Conservation (phyloP, 257 asterid species). For the Cordia subcordata region DNA sequence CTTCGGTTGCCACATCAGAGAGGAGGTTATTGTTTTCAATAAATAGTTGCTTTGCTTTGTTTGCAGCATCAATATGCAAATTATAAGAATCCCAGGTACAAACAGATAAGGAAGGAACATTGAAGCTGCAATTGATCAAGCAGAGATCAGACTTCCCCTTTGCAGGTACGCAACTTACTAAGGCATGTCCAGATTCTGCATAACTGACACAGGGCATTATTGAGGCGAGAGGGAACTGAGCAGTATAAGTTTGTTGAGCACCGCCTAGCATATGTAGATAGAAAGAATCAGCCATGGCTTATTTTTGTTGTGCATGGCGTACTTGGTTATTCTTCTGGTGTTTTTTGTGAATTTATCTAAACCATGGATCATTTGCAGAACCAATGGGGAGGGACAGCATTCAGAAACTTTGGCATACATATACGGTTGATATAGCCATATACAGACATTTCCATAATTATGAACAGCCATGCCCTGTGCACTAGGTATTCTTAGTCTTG, state of each 20-base stretch:
- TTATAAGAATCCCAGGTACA: conserved; percentile 54
- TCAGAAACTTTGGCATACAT: conserved; percentile 85
- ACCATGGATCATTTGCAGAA: conserved; percentile 66
- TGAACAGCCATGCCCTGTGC: conserved; percentile 73
- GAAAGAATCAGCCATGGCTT: conserved; percentile 86
- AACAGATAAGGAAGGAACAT: conserved; percentile 59
- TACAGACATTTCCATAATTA: conserved; percentile 72
- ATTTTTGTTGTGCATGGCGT: conserved; percentile 79
- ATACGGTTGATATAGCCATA: conserved; percentile 75
- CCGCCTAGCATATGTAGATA: conserved; percentile 66
- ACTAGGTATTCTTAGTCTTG: conserved; percentile 43
- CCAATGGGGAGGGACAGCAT: conserved; percentile 87
- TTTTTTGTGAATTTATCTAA: conserved; percentile 40
- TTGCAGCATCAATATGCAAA: conserved; percentile 88
- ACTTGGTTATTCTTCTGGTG: conserved; percentile 68
- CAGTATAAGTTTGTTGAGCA: conserved; percentile 74
- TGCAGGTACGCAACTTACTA: conserved; percentile 81
- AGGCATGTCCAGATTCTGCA: conserved; percentile 87
- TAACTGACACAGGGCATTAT: conserved; percentile 81
- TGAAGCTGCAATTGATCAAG: conserved; percentile 80
- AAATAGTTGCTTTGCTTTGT: not conserved
- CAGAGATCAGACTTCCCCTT: conserved; percentile 92
- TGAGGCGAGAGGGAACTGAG: conserved; percentile 89
- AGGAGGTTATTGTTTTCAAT: conserved; percentile 3
- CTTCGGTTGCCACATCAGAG: not conserved